Evolutionary conservation across 805 yeast species (phyloP).

Genomic region (Kregervanrija fluxuum): DNA sequence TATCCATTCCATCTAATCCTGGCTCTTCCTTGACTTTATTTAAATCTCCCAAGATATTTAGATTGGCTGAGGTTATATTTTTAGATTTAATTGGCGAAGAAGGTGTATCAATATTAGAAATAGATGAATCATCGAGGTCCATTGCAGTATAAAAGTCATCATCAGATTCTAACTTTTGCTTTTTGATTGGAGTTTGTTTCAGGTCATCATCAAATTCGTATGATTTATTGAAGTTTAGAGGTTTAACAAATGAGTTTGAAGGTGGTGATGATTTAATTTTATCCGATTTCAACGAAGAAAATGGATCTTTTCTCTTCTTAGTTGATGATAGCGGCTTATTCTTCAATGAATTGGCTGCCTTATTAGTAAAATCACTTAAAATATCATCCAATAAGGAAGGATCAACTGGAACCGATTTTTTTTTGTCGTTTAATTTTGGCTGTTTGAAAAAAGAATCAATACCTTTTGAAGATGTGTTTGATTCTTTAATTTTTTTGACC

Average conservation of each 20-base stretch:
- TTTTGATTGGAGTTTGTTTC: conserved; percentile 15
- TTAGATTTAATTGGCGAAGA: conserved; percentile 25
- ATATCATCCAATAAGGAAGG: conserved; percentile 58
- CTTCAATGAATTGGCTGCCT: conserved; percentile 16
- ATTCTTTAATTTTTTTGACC: conserved; percentile 15
- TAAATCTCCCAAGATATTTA: conserved; percentile 8
- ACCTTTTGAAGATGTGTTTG: conserved; percentile 13
- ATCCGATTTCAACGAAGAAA: conserved; percentile 21
- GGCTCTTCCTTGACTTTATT: conserved; percentile 7
- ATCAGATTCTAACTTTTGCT: conserved; percentile 17
- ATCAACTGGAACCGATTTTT: conserved; percentile 29
- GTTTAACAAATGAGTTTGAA: conserved; percentile 21
- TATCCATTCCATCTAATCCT: background rate
- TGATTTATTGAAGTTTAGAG: conserved; percentile 14
- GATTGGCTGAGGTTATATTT: background rate
- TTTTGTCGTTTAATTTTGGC: conserved; percentile 19
- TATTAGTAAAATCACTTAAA: conserved; percentile 44
- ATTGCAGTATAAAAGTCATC: conserved; percentile 17
- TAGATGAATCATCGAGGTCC: conserved; percentile 14
- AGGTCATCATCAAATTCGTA: conserved; percentile 15
- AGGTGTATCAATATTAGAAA: conserved; percentile 17
- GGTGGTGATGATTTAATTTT: conserved; percentile 6
- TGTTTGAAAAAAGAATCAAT: conserved; percentile 36
- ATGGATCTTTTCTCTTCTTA: conserved; percentile 19
- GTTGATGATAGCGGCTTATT: conserved; percentile 17